These are phyloP conservation scores for Gracilaria gracilis DNA, from an alignment of 23 red algal species.

Conservation along the genomic window DNA sequence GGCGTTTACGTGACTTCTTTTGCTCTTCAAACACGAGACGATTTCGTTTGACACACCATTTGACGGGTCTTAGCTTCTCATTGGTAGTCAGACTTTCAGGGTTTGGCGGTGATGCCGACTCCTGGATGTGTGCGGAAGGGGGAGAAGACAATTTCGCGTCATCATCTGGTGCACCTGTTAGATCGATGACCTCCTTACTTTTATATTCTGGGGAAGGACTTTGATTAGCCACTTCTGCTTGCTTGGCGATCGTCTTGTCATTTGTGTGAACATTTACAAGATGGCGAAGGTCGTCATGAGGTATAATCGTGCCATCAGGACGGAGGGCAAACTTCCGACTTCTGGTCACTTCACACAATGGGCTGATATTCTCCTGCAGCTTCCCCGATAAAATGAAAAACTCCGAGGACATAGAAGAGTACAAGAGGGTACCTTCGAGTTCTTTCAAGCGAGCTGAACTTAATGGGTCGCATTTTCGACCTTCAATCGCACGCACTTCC, in stretches of 20 bases:
- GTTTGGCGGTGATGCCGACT: neutral
- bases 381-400: slow-evolving; percentile 38
- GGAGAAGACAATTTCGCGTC: no score
- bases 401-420: slow-evolving; percentile 22
- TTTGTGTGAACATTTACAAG: slow-evolving; percentile 23
- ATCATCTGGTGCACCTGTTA: no score
- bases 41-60: slow-evolving; percentile 31
- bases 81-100: neutral
- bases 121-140: no score
- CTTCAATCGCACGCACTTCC: neutral
- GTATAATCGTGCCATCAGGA: slow-evolving; percentile 41
- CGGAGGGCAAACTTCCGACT: slow-evolving; percentile 53
- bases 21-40: neutral
- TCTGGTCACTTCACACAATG: slow-evolving; percentile 34
- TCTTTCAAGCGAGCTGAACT: slow-evolving; percentile 23
- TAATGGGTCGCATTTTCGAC: neutral
- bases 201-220: neutral
- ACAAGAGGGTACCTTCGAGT: slow-evolving; percentile 44
- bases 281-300: slow-evolving; percentile 47
- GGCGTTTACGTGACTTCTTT: neutral
- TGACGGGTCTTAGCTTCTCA: neutral
- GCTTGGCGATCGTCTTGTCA: slow-evolving; percentile 38
- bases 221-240: slow-evolving; percentile 1
- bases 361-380: slow-evolving; percentile 41
- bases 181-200: slow-evolving; percentile 23